Evolutionary conservation across 305 asterid species (phyloP).

Genomic region (Rubia tinctorum): DNA sequence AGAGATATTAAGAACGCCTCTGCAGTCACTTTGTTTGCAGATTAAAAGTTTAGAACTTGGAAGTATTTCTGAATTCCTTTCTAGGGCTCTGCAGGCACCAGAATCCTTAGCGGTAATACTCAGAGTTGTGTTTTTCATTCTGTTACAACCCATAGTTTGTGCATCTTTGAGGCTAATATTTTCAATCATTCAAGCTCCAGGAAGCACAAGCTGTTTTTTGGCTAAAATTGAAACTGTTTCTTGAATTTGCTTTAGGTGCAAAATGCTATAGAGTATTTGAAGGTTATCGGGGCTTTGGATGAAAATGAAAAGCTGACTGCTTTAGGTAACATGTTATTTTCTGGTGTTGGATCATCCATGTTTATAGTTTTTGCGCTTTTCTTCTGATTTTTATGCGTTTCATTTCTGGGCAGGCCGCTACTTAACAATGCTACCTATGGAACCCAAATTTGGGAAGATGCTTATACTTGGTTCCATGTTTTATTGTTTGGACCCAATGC

Average conservation of each 20-base stretch:
- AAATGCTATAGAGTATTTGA: conserved; percentile 90
- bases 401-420: conserved; percentile 61
- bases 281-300: conserved; percentile 90
- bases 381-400: conserved; percentile 23
- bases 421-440: conserved; percentile 96
- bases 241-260: conserved; percentile 50
- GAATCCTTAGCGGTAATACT: conserved; percentile 81
- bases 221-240: conserved; percentile 8
- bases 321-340: conserved; percentile 47
- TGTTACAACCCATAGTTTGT: conserved; percentile 20
- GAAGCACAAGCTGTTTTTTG: conserved; percentile 11
- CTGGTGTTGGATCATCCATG: conserved; percentile 17
- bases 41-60: conserved; percentile 93
- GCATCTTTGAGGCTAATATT: conserved; percentile 10
- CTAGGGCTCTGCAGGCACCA: conserved; percentile 93
- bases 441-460: conserved; percentile 98
- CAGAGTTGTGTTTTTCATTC: conserved; percentile 21
- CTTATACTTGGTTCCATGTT: conserved; percentile 81
- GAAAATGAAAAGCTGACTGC: conserved; percentile 80
- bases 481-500: conserved; percentile 90
- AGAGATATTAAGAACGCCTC: conserved; percentile 93
- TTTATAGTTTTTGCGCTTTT: conserved; percentile 19
- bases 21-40: conserved; percentile 95
- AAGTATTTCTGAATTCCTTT: conserved; percentile 76
- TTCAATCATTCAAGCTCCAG: conserved; percentile 11